Evolutionary conservation across 129 eudicot species (phyloP), one percentile per base, ranked within the genome.

Genomic region (Tagetes erecta): DNA sequence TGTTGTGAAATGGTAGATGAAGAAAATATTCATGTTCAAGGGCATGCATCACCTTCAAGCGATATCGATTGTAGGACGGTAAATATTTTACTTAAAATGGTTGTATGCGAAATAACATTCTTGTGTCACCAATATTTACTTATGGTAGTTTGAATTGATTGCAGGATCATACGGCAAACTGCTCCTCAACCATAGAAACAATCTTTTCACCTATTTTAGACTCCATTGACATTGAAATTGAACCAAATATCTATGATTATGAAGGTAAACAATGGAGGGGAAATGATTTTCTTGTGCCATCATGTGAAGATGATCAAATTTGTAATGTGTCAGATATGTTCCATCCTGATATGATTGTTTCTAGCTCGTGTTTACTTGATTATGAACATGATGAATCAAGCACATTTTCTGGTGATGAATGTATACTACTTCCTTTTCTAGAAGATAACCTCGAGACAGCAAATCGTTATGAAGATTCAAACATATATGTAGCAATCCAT

Each of bases 271-370:
- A 3, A 90, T 96, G 92, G 62, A 81, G 60, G 58, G 81, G 78
- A 27, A 64, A 65, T 34, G 84, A 72, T 79, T 69, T 70, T 45
- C 91, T 76, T 56, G 58, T 68, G 56, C 75, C 84, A 40, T 80
- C 66, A 63, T 51, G 75, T 40, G 84, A 80, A 82, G 89, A 86
- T 66, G 56, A 85, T 81, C 87, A 88, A 80, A 83, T 83, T 36
- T 86, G 89, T 91, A 90, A 86, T 62, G 81, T 72, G 12, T 85
- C 97, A 49, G 96, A 94, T 73, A 82, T 91, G 71, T 86, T 84
- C 82, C 72, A 91, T 67, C 86, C 97, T 59, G 93, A 91, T 88
- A 83, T 94, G 89, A 82, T 80, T 84, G 81, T 87, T 78, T 84
- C 95, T 70, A 91, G 88, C 72, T 40, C 76, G 36, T 74, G 80